Evolutionary conservation across 805 yeast genomes (phyloP), one percentile per base, ranked within the genome.

Genomic region (Metschnikowia anglica): DNA sequence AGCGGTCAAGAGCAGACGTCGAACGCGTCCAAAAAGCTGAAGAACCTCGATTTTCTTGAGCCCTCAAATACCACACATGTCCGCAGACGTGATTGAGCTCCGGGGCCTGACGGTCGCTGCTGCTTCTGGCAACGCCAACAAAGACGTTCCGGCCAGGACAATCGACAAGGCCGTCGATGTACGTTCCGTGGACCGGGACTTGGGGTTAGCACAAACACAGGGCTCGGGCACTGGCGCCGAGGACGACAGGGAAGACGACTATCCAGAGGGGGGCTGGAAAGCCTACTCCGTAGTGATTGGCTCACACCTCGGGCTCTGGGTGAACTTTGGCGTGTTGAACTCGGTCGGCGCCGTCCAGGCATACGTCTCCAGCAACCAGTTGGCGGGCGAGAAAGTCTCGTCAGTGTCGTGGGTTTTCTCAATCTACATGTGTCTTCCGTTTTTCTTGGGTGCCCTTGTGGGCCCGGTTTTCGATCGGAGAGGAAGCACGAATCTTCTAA

Each of bases 321-420:
- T 77, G 2, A 67, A 69, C 32, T 73, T 80, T 44, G 88, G 89
- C 1, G 50, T 79, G 27, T 59, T 78, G 46, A 82, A 82, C 53
- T 61, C 81, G 2, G 65, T 75, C 29, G 88, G 88, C 49, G 83
- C 80, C 3, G 70, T 83, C 29, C 82, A 83, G 59, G 72, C 83
- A 0, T 42, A 81, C 50, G 68, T 83, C 8, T 70, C 79, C 7
- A 63, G 62, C 10, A 74, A 82, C 58, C 87, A 82, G 57, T 60
- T 83, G 47, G 63, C 63, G 1, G 52, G 70, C 33, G 61, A 65
- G 5, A 58, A 70, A 4, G 65, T 77, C 1, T 70, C 83, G 2
- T 61, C 76, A 2, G 68, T 80, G 4, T 74, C 85, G 1, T 80
- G 88, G 87, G 73, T 83, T 23, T 83, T 83, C 51, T 80, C 88